Percentiles rank a stretch among this genome's conserved stretches.
Evolutionary conservation across 805 yeast genomes (phyloP).

Genomic region (Candida ficus): DNA sequence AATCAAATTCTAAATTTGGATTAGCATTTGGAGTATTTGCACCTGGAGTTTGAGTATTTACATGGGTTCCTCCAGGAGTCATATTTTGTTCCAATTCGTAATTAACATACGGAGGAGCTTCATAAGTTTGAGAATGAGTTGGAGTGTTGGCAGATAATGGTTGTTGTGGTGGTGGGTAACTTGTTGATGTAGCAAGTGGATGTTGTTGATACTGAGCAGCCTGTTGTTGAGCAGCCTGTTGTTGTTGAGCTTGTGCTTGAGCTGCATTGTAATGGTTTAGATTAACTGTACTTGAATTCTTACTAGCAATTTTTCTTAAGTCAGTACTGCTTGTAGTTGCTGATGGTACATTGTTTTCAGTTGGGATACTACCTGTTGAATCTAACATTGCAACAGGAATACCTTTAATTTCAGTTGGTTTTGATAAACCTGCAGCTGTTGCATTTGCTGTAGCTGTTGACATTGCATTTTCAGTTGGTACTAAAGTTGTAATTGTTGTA

Average conservation of each 20-base stretch:
- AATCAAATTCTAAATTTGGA: conserved; percentile 8
- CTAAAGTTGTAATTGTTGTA: conserved; percentile 82
- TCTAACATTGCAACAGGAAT: conserved; percentile 69
- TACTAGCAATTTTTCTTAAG: conserved; percentile 18
- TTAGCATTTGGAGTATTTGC: conserved; percentile 8
- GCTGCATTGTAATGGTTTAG: conserved; percentile 1
- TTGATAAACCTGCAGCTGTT: conserved; percentile 48
- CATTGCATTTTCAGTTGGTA: conserved; percentile 79
- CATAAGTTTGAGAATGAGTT: conserved; percentile 8
- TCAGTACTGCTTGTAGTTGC: conserved; percentile 2
- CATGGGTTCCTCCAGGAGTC: too few relatives aligned
- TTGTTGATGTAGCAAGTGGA: conserved; percentile 7
- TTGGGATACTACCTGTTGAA: conserved; percentile 65
- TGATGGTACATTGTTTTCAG: not conserved
- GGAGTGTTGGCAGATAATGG: conserved; percentile 1
- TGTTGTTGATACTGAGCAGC: conserved; percentile 6
- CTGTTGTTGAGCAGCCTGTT: too few relatives aligned
- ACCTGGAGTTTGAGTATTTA: conserved; percentile 9
- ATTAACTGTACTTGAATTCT: conserved; percentile 10
- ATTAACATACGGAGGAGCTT: conserved; percentile 12
- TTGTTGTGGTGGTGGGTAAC: conserved; percentile 2
- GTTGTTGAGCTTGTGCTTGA: not conserved
- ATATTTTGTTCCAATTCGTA: too few relatives aligned
- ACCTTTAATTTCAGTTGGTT: conserved; percentile 59
- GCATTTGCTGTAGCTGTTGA: conserved; percentile 53